phyloP scores from a whole-genome alignment of 73 alveolate species.

The Tetrahymena malaccensis region DNA sequence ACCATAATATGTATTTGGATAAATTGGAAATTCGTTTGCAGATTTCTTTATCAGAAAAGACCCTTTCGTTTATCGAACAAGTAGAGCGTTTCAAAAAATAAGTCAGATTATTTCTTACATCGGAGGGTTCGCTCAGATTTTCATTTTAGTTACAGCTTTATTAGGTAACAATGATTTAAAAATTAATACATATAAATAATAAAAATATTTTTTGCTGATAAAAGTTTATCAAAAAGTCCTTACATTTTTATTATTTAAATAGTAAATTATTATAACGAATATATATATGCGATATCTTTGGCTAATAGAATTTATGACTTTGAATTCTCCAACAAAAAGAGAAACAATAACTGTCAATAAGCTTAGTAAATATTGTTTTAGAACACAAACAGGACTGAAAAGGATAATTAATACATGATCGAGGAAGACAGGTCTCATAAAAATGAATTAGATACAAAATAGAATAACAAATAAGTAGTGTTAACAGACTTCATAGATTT shows the following conservation, averaged over 20 bases:
- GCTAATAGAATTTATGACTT: background rate
- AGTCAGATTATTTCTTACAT: background rate
- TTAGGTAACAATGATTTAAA: background rate
- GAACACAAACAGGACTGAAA: no score
- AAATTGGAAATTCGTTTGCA: background rate
- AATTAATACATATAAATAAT: no score
- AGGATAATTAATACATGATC: no score
- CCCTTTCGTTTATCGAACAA: background rate
- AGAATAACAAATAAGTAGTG: background rate
- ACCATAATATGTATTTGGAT: background rate
- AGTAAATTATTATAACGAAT: background rate
- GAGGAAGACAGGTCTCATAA: no score
- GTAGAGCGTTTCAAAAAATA: background rate
- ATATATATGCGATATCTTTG: background rate
- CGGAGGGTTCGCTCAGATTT: background rate
- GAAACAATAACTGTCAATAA: background rate
- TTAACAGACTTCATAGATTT: background rate
- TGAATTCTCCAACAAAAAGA: background rate
- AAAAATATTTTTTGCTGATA: no score
- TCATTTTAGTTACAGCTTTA: background rate
- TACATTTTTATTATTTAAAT: no score
- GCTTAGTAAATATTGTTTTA: background rate
- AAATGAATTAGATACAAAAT: no score
- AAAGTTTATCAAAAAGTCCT: no score
- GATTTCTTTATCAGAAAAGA: background rate